Percentiles rank a stretch among this genome's conserved stretches.
phyloP scores from a whole-genome alignment of 2,329 filamentous ascomycete species.

The Fusarium redolens region DNA sequence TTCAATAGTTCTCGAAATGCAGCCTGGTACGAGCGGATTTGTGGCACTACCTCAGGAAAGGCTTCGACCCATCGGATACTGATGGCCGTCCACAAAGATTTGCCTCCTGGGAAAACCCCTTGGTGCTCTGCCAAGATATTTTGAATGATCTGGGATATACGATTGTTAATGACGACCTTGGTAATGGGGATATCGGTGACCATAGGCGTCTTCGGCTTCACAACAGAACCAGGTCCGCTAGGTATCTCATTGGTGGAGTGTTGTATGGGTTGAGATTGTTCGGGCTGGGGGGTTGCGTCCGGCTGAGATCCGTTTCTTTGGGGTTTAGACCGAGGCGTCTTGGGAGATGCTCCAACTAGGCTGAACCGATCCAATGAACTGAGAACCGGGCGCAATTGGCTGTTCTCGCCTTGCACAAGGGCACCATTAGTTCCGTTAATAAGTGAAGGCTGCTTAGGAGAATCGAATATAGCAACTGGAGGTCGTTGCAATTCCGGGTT shows the following conservation, averaged over 20 bases:
- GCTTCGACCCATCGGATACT: constrained; percentile 57
- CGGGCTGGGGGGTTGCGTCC: not conserved
- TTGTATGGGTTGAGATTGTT: not conserved
- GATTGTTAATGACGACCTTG: constrained; percentile 26
- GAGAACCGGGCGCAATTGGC: constrained; percentile 38
- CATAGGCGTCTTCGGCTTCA: constrained; percentile 15
- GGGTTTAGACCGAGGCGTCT: constrained; percentile 18
- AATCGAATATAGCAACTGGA: constrained; percentile 32
- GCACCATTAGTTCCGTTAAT: constrained; percentile 30
- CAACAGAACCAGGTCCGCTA: not conserved
- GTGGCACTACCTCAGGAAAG: constrained; percentile 56
- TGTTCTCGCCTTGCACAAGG: constrained; percentile 37
- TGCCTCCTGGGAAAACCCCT: constrained; percentile 64
- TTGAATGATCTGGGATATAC: constrained; percentile 44
- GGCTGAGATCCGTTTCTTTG: constrained; percentile 8
- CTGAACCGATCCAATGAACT: constrained; percentile 22
- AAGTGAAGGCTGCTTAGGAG: constrained; percentile 15
- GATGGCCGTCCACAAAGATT: constrained; percentile 61
- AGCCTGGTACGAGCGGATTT: constrained; percentile 52
- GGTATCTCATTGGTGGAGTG: not conserved
- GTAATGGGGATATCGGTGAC: constrained; percentile 27
- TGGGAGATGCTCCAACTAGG: constrained; percentile 17
- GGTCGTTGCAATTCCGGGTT: constrained; percentile 43
- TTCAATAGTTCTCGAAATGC: constrained; percentile 54
- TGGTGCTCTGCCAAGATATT: constrained; percentile 47